phyloP scores from a whole-genome alignment of 805 yeast genomes.

The Candida golubevii region DNA sequence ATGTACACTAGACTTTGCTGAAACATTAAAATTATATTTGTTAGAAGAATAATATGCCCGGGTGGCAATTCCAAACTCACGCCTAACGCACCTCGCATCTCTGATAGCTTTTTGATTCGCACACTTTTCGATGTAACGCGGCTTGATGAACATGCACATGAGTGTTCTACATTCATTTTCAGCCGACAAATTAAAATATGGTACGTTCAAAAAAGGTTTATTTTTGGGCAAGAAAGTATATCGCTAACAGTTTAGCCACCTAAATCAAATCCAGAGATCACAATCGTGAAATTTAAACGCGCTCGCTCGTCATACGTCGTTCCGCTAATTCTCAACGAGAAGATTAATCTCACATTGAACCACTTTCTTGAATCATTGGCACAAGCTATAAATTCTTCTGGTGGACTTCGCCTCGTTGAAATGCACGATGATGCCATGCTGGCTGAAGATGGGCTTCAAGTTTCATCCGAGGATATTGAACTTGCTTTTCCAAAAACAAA shows the following conservation, averaged over 20 bases:
- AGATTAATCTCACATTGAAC: constrained; percentile 17
- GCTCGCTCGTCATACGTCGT: constrained; percentile 28
- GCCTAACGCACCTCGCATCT: too few relatives aligned
- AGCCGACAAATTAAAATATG: too few relatives aligned
- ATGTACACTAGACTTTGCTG: too few relatives aligned
- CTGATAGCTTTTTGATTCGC: too few relatives aligned
- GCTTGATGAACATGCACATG: too few relatives aligned
- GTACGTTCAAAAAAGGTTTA: too few relatives aligned
- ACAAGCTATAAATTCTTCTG: constrained; percentile 41
- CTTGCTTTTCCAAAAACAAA: constrained; percentile 42
- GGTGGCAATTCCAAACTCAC: too few relatives aligned
- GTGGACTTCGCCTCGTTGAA: constrained; percentile 40
- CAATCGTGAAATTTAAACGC: constrained; percentile 36
- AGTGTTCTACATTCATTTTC: too few relatives aligned
- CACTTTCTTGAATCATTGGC: constrained; percentile 25
- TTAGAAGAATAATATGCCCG: too few relatives aligned
- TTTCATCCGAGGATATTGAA: constrained; percentile 22
- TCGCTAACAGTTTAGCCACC: constrained; percentile 20
- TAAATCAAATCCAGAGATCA: constrained; percentile 15
- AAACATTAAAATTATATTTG: too few relatives aligned
- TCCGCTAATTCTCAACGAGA: constrained; percentile 20
- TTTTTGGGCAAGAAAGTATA: too few relatives aligned
- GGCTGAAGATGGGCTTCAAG: constrained; percentile 14
- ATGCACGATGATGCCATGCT: background rate
- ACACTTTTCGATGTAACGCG: too few relatives aligned